Base-by-base conservation (phyloP, 2,329 filamentous ascomycete species). In the Arachnomyces sp. region DNA sequence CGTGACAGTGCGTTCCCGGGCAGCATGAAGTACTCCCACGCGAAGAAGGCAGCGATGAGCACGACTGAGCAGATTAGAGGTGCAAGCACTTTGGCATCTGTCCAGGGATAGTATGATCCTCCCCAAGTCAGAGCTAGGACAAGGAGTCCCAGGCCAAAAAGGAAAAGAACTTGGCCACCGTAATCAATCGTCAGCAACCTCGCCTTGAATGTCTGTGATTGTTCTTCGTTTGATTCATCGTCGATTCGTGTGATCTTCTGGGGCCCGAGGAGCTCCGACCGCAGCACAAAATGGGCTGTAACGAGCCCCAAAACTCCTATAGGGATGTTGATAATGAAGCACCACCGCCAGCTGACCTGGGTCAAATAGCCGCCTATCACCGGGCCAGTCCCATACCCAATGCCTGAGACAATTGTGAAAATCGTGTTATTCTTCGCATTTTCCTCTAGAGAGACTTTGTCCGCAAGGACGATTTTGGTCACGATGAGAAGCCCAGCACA, bases 291-390 rank as follows among this genome's bases (percentile, higher is more conserved):
- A 50, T 75, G 74, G 36, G 76, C n/a, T n/a, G n/a, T n/a, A n/a
- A n/a, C n/a, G n/a, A n/a, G n/a, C n/a, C n/a, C n/a, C n/a, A n/a
- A n/a, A n/a, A n/a, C n/a, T n/a, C 64, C 65, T 40, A 80, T 67
- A 1, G 77, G 77, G n/a, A 80, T 64, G 44, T 75, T 77, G 39
- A 83, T 71, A 29, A 72, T 77, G 54, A 84, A 84, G 52, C 77
- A 80, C 71, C 81, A 84, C 36, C 79, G 65, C 80, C 80, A 84
- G 46, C 68, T 72, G 3, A 67, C 59, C 55, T 59, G n/a, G 9
- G 28, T 66, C 61, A 14, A 74, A 74, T 9, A 79, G 48, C 66
- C 78, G 31, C 80, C 80, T 16, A 82, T 62, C 2, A 82, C 70
- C 0, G 80, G 80, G 0, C 80, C 79, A 8, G 80, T 49, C 1